These are phyloP conservation scores for Leptodermis oblonga DNA, from an alignment of 257 asterid species.

Conservation along the genomic window DNA sequence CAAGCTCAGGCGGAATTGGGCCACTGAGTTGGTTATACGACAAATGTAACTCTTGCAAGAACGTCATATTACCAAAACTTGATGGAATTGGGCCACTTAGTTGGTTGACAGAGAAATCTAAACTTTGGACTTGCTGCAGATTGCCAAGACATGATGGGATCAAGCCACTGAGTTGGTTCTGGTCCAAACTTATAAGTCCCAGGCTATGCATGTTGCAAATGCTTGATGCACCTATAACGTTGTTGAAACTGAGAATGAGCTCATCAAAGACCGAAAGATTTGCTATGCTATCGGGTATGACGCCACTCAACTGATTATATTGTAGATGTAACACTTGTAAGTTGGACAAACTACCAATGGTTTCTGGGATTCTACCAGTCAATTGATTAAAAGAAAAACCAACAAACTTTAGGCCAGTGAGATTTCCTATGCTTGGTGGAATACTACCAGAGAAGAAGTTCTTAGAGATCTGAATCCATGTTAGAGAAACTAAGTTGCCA, in stretches of 20 bases:
- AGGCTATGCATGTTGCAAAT: too few species aligned
- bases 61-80: too few species aligned
- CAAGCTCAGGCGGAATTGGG: constrained; percentile 49
- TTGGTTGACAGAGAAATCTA: too few species aligned
- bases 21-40: constrained; percentile 65
- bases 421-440: constrained; percentile 36
- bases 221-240: too few species aligned
- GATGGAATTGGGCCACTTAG: too few species aligned
- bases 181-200: too few species aligned
- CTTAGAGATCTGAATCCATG: constrained; percentile 36
- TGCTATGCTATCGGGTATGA: too few species aligned
- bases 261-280: too few species aligned
- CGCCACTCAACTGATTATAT: constrained; percentile 37
- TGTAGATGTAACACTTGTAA: constrained; percentile 47
- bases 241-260: too few species aligned
- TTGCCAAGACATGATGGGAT: too few species aligned
- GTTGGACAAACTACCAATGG: constrained; percentile 21
- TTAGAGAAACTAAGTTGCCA: constrained; percentile 32
- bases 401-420: constrained; percentile 22
- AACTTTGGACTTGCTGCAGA: too few species aligned
- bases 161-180: too few species aligned
- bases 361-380: constrained; percentile 43
- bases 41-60: constrained; percentile 33
- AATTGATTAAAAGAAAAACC: constrained; percentile 46
- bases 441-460: constrained; percentile 48